Evolutionary conservation across 2,329 filamentous ascomycete species (phyloP).

Genomic region (Neonectria magnoliae): DNA sequence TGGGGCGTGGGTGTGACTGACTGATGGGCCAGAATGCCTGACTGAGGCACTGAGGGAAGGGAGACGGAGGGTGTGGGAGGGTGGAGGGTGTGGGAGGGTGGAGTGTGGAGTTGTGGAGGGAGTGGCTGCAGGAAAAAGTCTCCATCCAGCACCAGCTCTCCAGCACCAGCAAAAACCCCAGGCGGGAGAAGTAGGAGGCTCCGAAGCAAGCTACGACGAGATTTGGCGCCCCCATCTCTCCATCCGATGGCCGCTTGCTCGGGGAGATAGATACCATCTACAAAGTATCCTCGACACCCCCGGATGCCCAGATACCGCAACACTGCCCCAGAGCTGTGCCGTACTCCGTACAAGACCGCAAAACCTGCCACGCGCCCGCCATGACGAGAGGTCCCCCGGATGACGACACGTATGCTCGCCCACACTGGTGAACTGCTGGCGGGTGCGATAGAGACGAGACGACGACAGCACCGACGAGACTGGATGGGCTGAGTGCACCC

Average conservation of each 20-base stretch:
- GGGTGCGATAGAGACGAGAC: neutral
- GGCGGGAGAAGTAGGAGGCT: slow-evolving; percentile 44
- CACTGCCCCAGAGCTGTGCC: slow-evolving; percentile 2
- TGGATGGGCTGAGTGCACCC: slow-evolving; percentile 11
- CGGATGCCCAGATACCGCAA: slow-evolving; percentile 9
- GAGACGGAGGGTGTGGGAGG: slow-evolving; percentile 23
- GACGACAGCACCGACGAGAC: neutral
- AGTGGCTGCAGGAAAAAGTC: slow-evolving; percentile 22
- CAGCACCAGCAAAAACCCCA: slow-evolving; percentile 29
- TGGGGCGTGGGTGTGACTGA: slow-evolving; percentile 25
- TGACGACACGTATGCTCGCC: slow-evolving; percentile 15
- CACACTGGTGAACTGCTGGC: neutral
- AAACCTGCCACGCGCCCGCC: slow-evolving; percentile 6
- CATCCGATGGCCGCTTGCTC: slow-evolving; percentile 25
- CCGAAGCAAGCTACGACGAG: slow-evolving; percentile 24
- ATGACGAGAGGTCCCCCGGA: neutral
- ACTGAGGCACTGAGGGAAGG: slow-evolving; percentile 13
- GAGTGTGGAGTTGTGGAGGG: slow-evolving; percentile 22
- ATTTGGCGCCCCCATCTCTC: slow-evolving; percentile 19
- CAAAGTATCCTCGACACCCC: neutral
- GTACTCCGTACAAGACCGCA: neutral
- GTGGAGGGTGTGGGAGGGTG: neutral
- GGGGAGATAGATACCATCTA: slow-evolving; percentile 23
- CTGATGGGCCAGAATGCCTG: slow-evolving; percentile 4
- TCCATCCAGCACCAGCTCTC: slow-evolving; percentile 27